phyloP scores from a whole-genome alignment of 257 asterid species.

The Ligustrum vulgare region DNA sequence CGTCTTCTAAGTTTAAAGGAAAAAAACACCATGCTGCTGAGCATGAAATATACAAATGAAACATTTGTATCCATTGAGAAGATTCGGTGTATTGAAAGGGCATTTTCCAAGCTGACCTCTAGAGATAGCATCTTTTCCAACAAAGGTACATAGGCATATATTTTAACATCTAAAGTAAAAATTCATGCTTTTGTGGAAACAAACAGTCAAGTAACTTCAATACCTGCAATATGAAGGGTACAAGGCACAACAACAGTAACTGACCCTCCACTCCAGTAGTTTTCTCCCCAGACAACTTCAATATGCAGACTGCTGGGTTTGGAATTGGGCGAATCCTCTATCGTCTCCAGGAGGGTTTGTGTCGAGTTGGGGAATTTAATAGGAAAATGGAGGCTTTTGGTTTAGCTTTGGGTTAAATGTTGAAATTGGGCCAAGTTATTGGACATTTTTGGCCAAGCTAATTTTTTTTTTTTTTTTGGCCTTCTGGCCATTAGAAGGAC shows the following conservation, averaged over 20 bases:
- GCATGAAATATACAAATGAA: not conserved
- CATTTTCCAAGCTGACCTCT: not conserved
- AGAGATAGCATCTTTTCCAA: not conserved
- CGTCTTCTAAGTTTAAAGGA: not conserved
- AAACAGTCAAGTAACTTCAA: not conserved
- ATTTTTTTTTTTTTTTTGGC: no score
- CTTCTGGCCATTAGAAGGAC: no score
- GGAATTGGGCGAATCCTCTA: no score
- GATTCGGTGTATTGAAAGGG: no score
- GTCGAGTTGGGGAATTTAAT: no score
- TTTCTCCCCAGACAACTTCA: conserved; percentile 90
- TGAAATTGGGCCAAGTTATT: no score
- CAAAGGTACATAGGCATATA: not conserved
- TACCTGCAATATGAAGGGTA: conserved; percentile 83
- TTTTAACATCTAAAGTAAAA: not conserved
- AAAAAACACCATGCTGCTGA: not conserved
- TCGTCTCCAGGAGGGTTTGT: no score
- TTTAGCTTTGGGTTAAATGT: no score
- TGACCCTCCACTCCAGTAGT: conserved; percentile 95
- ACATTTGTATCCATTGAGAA: not conserved
- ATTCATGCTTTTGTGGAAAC: not conserved
- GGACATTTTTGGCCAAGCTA: no score
- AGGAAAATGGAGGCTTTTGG: no score
- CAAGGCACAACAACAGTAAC: conserved; percentile 64
- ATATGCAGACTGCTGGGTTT: no score